phyloP scores from a whole-genome alignment of 2,329 filamentous ascomycete species.

The Penicillium sp. region DNA sequence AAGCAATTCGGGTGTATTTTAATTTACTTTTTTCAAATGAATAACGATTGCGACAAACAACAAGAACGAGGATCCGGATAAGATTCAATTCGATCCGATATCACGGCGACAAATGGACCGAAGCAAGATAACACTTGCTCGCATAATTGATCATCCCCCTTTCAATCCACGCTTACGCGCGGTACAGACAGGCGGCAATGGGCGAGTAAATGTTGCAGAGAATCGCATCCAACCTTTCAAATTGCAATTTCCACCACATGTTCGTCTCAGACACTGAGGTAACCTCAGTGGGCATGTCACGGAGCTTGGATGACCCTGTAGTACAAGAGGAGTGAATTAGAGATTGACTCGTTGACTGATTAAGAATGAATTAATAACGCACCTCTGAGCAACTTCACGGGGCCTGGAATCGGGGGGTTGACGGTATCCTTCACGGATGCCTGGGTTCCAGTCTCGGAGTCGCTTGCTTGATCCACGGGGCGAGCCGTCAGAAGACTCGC shows the following conservation, averaged over 20 bases:
- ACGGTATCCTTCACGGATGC: slow-evolving; percentile 37
- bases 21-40: slow-evolving; percentile 3
- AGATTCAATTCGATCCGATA: slow-evolving; percentile 16
- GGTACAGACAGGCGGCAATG: slow-evolving; percentile 20
- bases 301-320: slow-evolving; percentile 51
- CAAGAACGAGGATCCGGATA: slow-evolving; percentile 24
- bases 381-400: slow-evolving; percentile 47
- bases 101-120: slow-evolving; percentile 20
- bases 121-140: slow-evolving; percentile 10
- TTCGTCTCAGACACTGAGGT: slow-evolving; percentile 32
- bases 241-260: slow-evolving; percentile 35
- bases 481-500: slow-evolving; percentile 60
- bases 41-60: slow-evolving; percentile 24
- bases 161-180: slow-evolving; percentile 12
- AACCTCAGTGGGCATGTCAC: slow-evolving; percentile 38
- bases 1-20: slow-evolving; percentile 20
- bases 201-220: slow-evolving; percentile 25
- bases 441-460: slow-evolving; percentile 39
- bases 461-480: slow-evolving; percentile 45
- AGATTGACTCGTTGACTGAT: not conserved
- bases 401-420: slow-evolving; percentile 37
- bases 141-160: slow-evolving; percentile 15
- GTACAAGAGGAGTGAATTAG: not conserved
- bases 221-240: slow-evolving; percentile 36
- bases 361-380: slow-evolving; percentile 8